A percentile compares a stretch with the other conserved stretches of the same genome.
These are phyloP conservation scores for Puccinia hordei DNA, from an alignment of 1,284 basidiomycete species.

Conservation along the genomic window DNA sequence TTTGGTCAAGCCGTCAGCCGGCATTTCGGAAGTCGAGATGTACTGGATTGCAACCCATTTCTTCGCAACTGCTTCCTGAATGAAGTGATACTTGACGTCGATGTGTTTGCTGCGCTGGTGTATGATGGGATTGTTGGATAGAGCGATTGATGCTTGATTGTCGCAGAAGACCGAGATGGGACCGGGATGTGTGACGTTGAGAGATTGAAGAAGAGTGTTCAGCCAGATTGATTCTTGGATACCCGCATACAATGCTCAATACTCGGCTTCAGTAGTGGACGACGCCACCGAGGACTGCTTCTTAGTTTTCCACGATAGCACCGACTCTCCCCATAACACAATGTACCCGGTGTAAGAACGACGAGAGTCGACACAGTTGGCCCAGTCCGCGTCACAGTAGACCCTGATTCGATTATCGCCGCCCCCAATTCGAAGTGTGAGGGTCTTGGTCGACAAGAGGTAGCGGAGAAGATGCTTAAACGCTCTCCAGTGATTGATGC, in stretches of 20 bases:
- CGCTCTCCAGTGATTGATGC: constrained; percentile 14
- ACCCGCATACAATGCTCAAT: neutral
- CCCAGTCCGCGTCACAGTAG: constrained; percentile 49
- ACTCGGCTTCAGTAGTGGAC: constrained; percentile 39
- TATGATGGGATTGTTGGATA: no score
- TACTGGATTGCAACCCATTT: neutral
- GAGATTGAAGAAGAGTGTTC: neutral
- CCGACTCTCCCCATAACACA: constrained; percentile 8
- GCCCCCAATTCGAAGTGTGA: neutral
- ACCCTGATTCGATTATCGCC: neutral
- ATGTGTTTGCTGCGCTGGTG: no score
- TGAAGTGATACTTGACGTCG: constrained; percentile 24
- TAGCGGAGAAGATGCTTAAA: neutral
- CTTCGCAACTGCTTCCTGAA: neutral
- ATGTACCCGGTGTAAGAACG: constrained; percentile 46
- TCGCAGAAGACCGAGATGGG: no score
- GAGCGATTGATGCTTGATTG: no score
- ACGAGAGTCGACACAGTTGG: constrained; percentile 23
- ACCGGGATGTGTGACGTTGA: no score
- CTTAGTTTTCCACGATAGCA: constrained; percentile 33
- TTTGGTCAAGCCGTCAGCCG: neutral
- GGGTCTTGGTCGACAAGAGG: neutral
- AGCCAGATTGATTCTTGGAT: neutral
- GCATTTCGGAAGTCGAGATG: constrained; percentile 4
- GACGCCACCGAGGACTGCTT: constrained; percentile 34